phyloP scores from a whole-genome alignment of 352 stramenopile species.

The Globisporangium middletonii region DNA sequence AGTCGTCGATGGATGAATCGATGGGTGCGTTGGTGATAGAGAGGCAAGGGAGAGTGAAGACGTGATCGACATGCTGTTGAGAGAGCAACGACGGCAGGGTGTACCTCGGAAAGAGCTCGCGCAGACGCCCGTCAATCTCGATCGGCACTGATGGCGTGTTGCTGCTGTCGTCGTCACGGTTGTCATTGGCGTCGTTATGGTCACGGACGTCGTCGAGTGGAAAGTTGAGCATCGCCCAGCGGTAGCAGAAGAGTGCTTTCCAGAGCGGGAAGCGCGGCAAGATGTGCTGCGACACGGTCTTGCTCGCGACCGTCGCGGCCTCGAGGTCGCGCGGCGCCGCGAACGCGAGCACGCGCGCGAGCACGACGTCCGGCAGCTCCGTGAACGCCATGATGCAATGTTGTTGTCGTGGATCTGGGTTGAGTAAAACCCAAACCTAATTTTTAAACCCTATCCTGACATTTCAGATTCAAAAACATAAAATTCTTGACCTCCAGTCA shows the following conservation, averaged over 20 bases:
- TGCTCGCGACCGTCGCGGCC: conserved; percentile 41
- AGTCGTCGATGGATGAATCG: not conserved
- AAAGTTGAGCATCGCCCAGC: conserved; percentile 63
- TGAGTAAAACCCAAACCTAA: too few species aligned
- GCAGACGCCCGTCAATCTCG: conserved; percentile 32
- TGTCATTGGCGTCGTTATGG: not conserved
- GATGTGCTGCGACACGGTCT: conserved; percentile 32
- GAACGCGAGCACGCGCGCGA: conserved; percentile 40
- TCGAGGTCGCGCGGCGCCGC: conserved; percentile 46
- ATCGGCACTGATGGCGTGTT: conserved; percentile 11
- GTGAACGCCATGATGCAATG: not conserved
- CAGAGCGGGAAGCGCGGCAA: conserved; percentile 56
- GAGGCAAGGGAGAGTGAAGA: too few species aligned
- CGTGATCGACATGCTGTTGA: too few species aligned
- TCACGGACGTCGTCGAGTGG: conserved; percentile 22
- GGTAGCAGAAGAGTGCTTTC: conserved; percentile 48
- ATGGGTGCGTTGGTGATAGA: too few species aligned
- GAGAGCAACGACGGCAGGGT: not conserved
- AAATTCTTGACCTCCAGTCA: too few species aligned
- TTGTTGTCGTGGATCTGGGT: too few species aligned
- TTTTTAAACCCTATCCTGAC: too few species aligned
- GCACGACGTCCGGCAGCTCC: conserved; percentile 45
- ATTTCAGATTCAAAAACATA: too few species aligned
- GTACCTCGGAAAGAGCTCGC: conserved; percentile 45
- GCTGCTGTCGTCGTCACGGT: not conserved